These are phyloP conservation scores for Coemansia sp. DNA, from an alignment of 192 early-diverging fungal species.

Conservation along the genomic window DNA sequence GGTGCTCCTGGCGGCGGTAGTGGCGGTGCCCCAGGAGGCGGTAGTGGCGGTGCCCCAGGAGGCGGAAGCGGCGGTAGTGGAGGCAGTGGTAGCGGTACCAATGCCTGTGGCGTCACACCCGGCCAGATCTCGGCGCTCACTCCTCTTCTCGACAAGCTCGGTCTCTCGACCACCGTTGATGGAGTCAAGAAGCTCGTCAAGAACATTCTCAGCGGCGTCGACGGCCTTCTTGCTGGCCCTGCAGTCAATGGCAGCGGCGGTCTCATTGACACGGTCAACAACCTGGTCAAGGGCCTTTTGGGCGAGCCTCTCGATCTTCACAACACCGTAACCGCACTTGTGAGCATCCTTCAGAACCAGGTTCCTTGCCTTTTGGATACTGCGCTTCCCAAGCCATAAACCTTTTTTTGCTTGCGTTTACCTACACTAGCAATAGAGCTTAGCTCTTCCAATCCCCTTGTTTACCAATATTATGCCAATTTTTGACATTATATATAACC, in stretches of 20 bases:
- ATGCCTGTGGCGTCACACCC: conserved; percentile 41
- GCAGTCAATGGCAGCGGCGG: conserved; percentile 34
- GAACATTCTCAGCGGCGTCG: conserved; percentile 27
- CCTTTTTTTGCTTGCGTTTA: neutral
- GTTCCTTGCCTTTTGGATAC: conserved; percentile 50
- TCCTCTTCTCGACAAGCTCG: conserved; percentile 47
- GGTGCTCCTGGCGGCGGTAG: conserved; percentile 3
- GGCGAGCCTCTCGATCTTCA: conserved; percentile 34
- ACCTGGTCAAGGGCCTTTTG: conserved; percentile 42
- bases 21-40: neutral
- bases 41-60: neutral
- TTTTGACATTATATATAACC: neutral
- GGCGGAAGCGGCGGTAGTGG: neutral
- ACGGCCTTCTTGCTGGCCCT: conserved; percentile 35
- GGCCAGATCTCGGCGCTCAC: conserved; percentile 48
- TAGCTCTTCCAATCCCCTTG: neutral
- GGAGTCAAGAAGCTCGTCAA: conserved; percentile 50
- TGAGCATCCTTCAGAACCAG: conserved; percentile 41
- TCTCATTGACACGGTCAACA: conserved; percentile 36
- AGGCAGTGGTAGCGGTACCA: conserved; percentile 9
- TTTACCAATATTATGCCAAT: neutral
- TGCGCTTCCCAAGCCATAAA: conserved; percentile 42
- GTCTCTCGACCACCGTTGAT: conserved; percentile 41
- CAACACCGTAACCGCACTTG: conserved; percentile 38
- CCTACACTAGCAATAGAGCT: neutral